Percentiles rank a stretch among this genome's conserved stretches.
Evolutionary conservation across 768 basidiomycete species (phyloP).

Genomic region (Erythrobasidium yunnanense): DNA sequence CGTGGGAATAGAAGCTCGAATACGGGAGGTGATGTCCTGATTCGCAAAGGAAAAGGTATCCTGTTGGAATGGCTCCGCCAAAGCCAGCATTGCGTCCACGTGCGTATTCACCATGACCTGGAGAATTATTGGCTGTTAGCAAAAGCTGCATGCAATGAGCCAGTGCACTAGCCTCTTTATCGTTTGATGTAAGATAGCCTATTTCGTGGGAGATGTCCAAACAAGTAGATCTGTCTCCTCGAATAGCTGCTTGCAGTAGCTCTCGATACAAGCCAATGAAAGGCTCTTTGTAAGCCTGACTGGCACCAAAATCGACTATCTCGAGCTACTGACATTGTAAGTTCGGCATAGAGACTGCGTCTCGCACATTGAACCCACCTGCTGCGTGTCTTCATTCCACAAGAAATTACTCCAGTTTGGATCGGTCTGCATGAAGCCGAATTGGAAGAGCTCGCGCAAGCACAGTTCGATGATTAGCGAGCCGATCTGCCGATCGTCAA

Average conservation of each 20-base stretch:
- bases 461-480: conserved; percentile 70
- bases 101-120: conserved; percentile 81
- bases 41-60: conserved; percentile 67
- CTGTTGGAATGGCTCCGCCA: conserved; percentile 71
- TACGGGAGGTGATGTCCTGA: conserved; percentile 57
- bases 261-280: conserved; percentile 82
- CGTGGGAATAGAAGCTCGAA: conserved; percentile 69
- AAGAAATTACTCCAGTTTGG: conserved; percentile 98
- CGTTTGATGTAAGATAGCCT: conserved; percentile 81
- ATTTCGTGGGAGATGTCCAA: conserved; percentile 63
- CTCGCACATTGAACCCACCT: conserved; percentile 45
- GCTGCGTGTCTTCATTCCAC: conserved; percentile 59
- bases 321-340: conserved; percentile 50
- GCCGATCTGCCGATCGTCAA: conserved; percentile 57
- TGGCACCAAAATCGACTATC: conserved; percentile 92
- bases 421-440: conserved; percentile 92
- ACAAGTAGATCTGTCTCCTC: conserved; percentile 58
- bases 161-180: conserved; percentile 48
- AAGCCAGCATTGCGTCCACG: conserved; percentile 65
- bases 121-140: neutral
- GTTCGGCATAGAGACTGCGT: neutral
- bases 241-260: conserved; percentile 69
- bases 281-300: conserved; percentile 65
- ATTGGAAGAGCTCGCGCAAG: conserved; percentile 77
- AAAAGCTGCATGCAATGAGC: neutral